Conservation (phyloP, 192 early-diverging fungal genomes). For the Coemansia sp. region DNA sequence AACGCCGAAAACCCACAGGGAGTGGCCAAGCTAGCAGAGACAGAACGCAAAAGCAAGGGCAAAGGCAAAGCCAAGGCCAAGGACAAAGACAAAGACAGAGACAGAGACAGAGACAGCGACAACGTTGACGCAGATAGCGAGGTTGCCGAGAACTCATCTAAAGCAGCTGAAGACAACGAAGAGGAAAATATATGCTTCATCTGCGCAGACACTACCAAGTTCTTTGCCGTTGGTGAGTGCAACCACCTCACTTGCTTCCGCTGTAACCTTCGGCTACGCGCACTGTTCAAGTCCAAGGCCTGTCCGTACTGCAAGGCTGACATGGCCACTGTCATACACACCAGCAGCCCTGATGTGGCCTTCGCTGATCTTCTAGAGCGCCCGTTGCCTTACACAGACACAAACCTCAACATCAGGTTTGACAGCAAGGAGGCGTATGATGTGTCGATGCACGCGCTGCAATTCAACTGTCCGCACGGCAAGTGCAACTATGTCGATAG, state of each 20-base stretch:
- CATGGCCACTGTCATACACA: constrained; percentile 74
- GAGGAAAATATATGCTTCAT: constrained; percentile 74
- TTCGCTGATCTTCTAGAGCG: constrained; percentile 57
- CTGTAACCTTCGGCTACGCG: constrained; percentile 86
- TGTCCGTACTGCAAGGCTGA: constrained; percentile 94
- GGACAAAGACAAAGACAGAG: background rate
- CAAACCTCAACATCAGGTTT: constrained; percentile 70
- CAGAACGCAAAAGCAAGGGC: background rate
- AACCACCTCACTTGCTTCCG: constrained; percentile 93
- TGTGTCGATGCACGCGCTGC: constrained; percentile 67
- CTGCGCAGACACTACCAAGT: constrained; percentile 79
- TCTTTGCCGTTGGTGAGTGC: constrained; percentile 82
- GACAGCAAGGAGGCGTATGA: constrained; percentile 74
- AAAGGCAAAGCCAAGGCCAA: background rate
- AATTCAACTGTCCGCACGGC: constrained; percentile 86
- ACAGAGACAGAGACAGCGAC: background rate
- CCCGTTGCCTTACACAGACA: constrained; percentile 62
- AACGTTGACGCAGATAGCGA: background rate
- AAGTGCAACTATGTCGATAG: constrained; percentile 71
- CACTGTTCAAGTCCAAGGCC: constrained; percentile 79
- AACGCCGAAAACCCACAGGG: background rate
- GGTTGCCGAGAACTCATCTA: background rate
- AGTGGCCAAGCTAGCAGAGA: background rate
- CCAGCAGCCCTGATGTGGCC: constrained; percentile 58
- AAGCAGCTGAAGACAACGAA: constrained; percentile 5